These are phyloP conservation scores for Mortierella sp. DNA, from an alignment of 371 early-diverging fungal genomes.

Conservation along the genomic window DNA sequence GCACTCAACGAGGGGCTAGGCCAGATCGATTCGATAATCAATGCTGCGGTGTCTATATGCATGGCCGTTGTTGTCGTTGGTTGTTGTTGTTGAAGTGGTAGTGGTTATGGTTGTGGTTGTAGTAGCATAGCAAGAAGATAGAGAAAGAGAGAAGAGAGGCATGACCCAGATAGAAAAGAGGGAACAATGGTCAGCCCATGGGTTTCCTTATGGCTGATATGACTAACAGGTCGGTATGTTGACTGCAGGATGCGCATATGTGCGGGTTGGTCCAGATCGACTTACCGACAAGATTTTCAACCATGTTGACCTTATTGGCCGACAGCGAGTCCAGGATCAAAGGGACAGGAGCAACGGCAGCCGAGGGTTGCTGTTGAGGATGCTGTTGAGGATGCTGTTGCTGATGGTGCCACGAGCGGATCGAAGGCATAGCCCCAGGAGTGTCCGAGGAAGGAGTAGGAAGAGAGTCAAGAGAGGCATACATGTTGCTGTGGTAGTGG, in stretches of 20 bases:
- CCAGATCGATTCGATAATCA: conserved; percentile 77
- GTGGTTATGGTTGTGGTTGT: not conserved
- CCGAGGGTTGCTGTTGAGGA: not conserved
- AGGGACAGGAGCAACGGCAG: conserved; percentile 13
- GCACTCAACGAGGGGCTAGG: conserved; percentile 51
- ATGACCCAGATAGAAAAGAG: not conserved
- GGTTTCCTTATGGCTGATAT: not conserved
- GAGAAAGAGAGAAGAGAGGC: too few species aligned
- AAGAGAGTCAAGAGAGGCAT: conserved; percentile 32
- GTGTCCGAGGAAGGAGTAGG: conserved; percentile 43
- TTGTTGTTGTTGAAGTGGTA: not conserved
- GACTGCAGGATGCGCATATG: not conserved
- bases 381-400: conserved; percentile 11
- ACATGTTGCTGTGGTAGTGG: conserved; percentile 58
- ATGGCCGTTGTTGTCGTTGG: not conserved
- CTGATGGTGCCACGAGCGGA: conserved; percentile 48
- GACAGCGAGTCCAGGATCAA: conserved; percentile 48
- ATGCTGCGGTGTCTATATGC: conserved; percentile 65
- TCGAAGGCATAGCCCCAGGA: conserved; percentile 33
- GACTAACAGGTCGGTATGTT: not conserved
- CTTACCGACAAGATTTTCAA: conserved; percentile 57
- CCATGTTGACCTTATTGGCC: conserved; percentile 47
- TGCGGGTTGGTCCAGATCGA: not conserved
- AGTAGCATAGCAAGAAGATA: not conserved
- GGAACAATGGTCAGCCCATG: not conserved